Evolutionary conservation across 2,329 filamentous ascomycete genomes (phyloP).

Genomic region (Ilyonectria destructans): DNA sequence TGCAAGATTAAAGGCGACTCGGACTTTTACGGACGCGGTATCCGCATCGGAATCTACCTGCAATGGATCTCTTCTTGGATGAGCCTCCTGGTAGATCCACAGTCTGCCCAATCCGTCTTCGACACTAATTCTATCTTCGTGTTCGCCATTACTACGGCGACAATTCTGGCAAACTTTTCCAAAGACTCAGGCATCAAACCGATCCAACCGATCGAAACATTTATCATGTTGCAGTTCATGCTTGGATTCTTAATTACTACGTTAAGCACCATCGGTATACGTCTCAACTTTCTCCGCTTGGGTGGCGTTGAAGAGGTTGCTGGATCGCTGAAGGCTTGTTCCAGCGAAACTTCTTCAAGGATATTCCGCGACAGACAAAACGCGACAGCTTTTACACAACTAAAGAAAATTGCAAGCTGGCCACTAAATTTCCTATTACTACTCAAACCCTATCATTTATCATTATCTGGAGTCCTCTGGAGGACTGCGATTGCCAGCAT

Average conservation of each 20-base stretch:
- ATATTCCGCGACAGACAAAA: not conserved
- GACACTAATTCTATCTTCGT: slow-evolving; percentile 17
- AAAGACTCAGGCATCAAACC: not conserved
- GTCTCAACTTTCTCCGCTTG: not conserved
- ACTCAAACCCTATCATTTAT: not conserved
- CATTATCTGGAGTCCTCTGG: slow-evolving; percentile 10
- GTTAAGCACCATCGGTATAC: slow-evolving; percentile 3
- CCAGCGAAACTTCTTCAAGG: not conserved
- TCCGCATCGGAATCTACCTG: slow-evolving; percentile 2
- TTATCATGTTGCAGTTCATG: slow-evolving; percentile 11
- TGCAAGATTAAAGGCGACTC: not conserved
- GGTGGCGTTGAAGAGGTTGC: not conserved
- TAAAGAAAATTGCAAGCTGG: not conserved
- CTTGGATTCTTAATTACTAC: slow-evolving; percentile 10
- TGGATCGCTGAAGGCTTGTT: not conserved
- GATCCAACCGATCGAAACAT: not conserved
- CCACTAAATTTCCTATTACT: not conserved
- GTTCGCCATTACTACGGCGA: slow-evolving; percentile 6
- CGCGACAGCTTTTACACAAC: no score
- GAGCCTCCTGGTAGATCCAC: slow-evolving; percentile 3
- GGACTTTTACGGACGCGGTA: slow-evolving; percentile 8
- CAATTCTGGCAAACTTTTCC: not conserved
- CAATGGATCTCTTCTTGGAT: slow-evolving; percentile 17
- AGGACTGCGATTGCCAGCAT: not conserved
- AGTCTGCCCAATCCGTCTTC: slow-evolving; percentile 6